Percentiles rank a stretch among this genome's conserved stretches.
Conservation (phyloP, 2,329 filamentous ascomycete genomes). For the Chalara sp. region DNA sequence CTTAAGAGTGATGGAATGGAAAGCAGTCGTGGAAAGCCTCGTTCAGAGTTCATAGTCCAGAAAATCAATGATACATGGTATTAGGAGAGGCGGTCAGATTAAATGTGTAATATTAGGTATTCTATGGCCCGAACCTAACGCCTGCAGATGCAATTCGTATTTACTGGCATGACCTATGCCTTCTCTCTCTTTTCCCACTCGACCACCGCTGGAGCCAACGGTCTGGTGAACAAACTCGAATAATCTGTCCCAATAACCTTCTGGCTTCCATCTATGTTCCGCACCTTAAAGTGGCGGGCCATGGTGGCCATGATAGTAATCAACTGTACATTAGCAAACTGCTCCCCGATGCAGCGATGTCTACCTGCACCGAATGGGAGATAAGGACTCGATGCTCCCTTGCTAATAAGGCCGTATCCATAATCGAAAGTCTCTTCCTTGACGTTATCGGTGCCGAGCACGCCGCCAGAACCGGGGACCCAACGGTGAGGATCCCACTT, state of each 20-base stretch:
- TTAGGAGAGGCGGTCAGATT: too few relatives aligned
- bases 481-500: slow-evolving; percentile 89
- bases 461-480: slow-evolving; percentile 58
- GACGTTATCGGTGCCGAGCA: slow-evolving; percentile 40
- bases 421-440: slow-evolving; percentile 80
- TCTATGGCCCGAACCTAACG: too few relatives aligned
- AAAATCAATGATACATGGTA: too few relatives aligned
- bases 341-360: slow-evolving; percentile 93
- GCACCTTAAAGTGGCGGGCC: slow-evolving; percentile 74
- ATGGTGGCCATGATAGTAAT: slow-evolving; percentile 75
- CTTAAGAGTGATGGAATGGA: neutral
- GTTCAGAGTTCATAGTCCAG: neutral
- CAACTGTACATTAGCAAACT: slow-evolving; percentile 90
- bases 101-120: too few relatives aligned
- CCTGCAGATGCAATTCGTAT: neutral
- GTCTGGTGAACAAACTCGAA: slow-evolving; percentile 65
- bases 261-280: slow-evolving; percentile 64
- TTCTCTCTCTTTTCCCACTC: slow-evolving; percentile 65
- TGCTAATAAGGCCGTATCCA: slow-evolving; percentile 87
- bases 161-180: slow-evolving; percentile 9
- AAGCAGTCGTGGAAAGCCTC: neutral
- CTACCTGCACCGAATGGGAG: slow-evolving; percentile 89
- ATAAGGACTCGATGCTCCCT: slow-evolving; percentile 84
- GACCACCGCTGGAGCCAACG: slow-evolving; percentile 63
- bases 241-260: slow-evolving; percentile 64